phyloP scores from a whole-genome alignment of 2,329 filamentous ascomycete genomes.

The Neofusicoccum cordaticola region DNA sequence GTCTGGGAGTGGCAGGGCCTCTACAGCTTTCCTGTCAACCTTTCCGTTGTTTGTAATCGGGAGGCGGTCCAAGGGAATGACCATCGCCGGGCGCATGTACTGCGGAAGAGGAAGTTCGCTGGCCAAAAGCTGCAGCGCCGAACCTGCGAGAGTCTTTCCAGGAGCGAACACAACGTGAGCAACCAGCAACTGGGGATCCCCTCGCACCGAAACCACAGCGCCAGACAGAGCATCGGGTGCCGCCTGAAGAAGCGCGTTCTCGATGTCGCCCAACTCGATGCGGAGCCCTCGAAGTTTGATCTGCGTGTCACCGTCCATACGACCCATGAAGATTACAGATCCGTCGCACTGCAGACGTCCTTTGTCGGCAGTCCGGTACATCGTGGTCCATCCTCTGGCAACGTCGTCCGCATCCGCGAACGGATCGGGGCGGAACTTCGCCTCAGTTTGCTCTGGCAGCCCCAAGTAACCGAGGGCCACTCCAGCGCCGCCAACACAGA shows the following conservation, averaged over 20 bases:
- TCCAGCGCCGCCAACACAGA: conserved; percentile 41
- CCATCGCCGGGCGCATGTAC: conserved; percentile 37
- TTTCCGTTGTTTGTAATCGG: conserved; percentile 12
- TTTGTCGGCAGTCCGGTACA: conserved; percentile 42
- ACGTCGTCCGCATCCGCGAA: background rate
- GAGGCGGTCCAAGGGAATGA: conserved; percentile 5
- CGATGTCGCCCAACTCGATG: conserved; percentile 41
- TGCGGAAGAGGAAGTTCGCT: conserved; percentile 32
- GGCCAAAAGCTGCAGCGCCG: conserved; percentile 18
- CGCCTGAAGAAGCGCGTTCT: conserved; percentile 30
- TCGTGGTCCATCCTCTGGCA: conserved; percentile 23
- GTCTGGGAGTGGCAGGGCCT: conserved; percentile 20
- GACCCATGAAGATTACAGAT: conserved; percentile 27
- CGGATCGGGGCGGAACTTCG: conserved; percentile 21
- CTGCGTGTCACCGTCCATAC: conserved; percentile 22
- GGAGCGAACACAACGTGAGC: background rate
- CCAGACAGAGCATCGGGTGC: conserved; percentile 26
- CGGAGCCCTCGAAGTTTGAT: conserved; percentile 37
- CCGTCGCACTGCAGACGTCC: conserved; percentile 38
- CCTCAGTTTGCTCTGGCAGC: conserved; percentile 20
- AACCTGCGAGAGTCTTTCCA: background rate
- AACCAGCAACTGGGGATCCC: conserved; percentile 22
- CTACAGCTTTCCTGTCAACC: conserved; percentile 21
- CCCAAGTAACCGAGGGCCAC: conserved; percentile 38
- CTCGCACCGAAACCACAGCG: conserved; percentile 26